Percentiles rank a stretch among this genome's conserved stretches.
Evolutionary conservation across 805 yeast genomes (phyloP).

Genomic region (Teunomyces stri): DNA sequence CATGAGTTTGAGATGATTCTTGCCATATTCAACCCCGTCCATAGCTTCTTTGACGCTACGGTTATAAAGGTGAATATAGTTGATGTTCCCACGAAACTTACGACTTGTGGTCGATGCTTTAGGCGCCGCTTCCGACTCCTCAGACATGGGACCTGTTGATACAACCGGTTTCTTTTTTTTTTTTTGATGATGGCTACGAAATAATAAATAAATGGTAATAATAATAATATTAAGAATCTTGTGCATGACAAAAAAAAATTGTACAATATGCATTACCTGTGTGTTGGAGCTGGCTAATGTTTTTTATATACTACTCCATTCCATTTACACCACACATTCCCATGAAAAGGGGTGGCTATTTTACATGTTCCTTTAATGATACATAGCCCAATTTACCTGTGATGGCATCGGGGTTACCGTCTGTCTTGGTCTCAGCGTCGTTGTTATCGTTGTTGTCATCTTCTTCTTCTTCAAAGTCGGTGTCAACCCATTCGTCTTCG

Average conservation of each 20-base stretch:
- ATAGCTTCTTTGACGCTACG: conserved; percentile 25
- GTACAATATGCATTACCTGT: too few relatives aligned
- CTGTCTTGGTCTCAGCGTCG: background rate
- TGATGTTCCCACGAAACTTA: conserved; percentile 26
- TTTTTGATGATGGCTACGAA: background rate
- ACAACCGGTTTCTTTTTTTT: background rate
- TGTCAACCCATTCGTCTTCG: conserved; percentile 28
- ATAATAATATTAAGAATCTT: background rate
- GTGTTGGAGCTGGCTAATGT: too few relatives aligned
- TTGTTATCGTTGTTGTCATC: conserved; percentile 11
- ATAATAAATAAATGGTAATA: background rate
- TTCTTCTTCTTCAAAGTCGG: conserved; percentile 27
- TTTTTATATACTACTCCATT: too few relatives aligned
- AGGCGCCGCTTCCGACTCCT: background rate
- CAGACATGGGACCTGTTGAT: too few relatives aligned
- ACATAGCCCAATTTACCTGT: conserved; percentile 1
- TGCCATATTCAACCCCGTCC: background rate
- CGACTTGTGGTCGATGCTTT: conserved; percentile 7
- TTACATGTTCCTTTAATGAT: background rate
- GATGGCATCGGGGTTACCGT: background rate
- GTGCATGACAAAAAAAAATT: background rate
- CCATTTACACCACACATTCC: background rate
- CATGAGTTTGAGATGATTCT: background rate
- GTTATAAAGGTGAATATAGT: conserved; percentile 28
- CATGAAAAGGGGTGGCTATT: background rate